A percentile compares a stretch with the other conserved stretches of the same genome.
Conservation (phyloP, 2,329 filamentous ascomycete genomes). For the Fusarium odoratissimum region DNA sequence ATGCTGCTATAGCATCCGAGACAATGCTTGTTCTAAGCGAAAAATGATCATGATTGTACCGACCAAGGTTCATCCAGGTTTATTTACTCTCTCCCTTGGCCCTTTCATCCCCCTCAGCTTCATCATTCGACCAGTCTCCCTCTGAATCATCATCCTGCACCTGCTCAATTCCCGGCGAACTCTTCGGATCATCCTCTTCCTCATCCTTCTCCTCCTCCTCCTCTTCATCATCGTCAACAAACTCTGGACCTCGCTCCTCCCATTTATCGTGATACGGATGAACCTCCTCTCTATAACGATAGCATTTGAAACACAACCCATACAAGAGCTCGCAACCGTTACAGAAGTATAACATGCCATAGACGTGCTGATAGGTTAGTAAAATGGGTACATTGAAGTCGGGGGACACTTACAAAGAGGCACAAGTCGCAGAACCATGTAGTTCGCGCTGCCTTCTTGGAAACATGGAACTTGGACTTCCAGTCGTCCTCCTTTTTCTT, state of each 20-base stretch:
- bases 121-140: not conserved
- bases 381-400: rapidly evolving
- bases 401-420: not conserved
- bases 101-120: not conserved
- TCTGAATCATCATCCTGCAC: not conserved
- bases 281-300: not conserved
- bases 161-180: not conserved
- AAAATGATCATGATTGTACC: rapidly evolving
- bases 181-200: not conserved
- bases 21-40: rapidly evolving
- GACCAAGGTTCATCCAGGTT: rapidly evolving
- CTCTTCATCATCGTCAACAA: not conserved
- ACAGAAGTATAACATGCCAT: not conserved
- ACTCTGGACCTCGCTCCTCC: not conserved
- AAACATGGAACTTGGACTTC: not conserved
- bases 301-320: not conserved
- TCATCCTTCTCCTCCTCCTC: not conserved
- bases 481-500: not conserved
- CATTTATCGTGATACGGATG: not conserved
- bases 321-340: not conserved
- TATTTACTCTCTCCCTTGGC: not conserved
- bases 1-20: rapidly evolving
- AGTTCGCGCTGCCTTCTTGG: not conserved
- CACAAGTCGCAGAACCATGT: not conserved
- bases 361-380: not conserved